These are phyloP conservation scores for Eucalyptus regnans DNA, from an alignment of 345 rosid species.

Conservation along the genomic window DNA sequence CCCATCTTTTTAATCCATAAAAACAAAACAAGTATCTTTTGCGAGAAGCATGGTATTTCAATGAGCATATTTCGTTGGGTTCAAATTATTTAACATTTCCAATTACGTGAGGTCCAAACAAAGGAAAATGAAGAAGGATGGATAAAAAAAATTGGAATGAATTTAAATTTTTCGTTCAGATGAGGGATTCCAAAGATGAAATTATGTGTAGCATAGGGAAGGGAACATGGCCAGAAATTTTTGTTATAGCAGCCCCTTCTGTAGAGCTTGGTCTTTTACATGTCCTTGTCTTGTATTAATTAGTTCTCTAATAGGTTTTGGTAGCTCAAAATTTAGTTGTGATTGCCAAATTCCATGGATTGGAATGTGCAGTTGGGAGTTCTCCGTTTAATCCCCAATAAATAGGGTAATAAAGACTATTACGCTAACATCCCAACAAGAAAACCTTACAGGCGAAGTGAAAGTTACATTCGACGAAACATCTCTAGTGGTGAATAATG, in stretches of 20 bases:
- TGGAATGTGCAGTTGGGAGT: neutral
- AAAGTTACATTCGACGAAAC: neutral
- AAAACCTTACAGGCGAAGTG: neutral
- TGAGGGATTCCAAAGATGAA: neutral
- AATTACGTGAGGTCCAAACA: neutral
- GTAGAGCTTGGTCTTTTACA: neutral
- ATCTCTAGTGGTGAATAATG: neutral
- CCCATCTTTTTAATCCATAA: neutral
- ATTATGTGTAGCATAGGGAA: neutral
- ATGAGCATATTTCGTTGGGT: neutral
- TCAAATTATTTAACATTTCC: neutral
- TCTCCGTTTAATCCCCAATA: neutral
- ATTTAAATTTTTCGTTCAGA: neutral
- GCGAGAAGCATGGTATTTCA: neutral
- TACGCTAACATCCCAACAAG: neutral
- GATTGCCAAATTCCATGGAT: neutral
- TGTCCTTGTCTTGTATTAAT: neutral
- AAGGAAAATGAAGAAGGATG: neutral
- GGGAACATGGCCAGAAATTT: neutral
- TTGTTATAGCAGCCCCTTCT: neutral
- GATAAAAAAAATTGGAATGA: neutral
- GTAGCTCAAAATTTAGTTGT: neutral
- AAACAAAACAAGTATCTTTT: neutral
- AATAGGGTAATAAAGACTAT: neutral
- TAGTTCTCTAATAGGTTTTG: neutral